phyloP scores from a whole-genome alignment of 2,329 filamentous ascomycete genomes.

The Nigrospora sphaerica region DNA sequence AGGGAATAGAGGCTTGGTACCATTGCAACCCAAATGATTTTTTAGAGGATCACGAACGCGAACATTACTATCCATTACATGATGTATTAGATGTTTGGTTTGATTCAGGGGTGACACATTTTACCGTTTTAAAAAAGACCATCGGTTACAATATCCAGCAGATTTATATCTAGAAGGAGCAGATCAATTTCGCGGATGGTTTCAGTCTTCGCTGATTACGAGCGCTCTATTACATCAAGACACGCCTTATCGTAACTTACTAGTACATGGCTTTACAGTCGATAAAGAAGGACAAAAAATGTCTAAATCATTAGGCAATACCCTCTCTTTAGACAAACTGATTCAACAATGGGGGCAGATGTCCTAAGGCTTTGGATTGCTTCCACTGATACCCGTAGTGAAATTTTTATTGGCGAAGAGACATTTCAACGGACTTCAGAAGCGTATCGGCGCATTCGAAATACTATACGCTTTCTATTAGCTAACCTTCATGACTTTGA shows the following conservation, averaged over 20 bases:
- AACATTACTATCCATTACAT: background rate
- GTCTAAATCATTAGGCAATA: background rate
- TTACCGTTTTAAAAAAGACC: background rate
- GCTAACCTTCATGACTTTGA: too few relatives aligned
- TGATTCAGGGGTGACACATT: background rate
- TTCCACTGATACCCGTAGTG: too few relatives aligned
- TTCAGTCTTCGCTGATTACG: background rate
- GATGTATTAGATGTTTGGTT: background rate
- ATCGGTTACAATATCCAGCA: background rate
- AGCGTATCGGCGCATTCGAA: too few relatives aligned
- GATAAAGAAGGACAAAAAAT: background rate
- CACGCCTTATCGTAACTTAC: background rate
- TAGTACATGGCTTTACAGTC: background rate
- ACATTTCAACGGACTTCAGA: too few relatives aligned
- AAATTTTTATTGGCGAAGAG: too few relatives aligned
- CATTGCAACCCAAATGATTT: background rate
- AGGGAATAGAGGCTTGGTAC: background rate
- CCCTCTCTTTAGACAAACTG: background rate
- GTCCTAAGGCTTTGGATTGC: background rate
- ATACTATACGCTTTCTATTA: too few relatives aligned
- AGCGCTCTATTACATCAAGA: background rate
- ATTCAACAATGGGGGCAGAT: background rate
- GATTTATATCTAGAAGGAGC: background rate
- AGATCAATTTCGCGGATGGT: background rate
- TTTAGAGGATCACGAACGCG: background rate